phyloP scores from a whole-genome alignment of 495 filamentous ascomycete genomes.

The Trichoderma reesei region DNA sequence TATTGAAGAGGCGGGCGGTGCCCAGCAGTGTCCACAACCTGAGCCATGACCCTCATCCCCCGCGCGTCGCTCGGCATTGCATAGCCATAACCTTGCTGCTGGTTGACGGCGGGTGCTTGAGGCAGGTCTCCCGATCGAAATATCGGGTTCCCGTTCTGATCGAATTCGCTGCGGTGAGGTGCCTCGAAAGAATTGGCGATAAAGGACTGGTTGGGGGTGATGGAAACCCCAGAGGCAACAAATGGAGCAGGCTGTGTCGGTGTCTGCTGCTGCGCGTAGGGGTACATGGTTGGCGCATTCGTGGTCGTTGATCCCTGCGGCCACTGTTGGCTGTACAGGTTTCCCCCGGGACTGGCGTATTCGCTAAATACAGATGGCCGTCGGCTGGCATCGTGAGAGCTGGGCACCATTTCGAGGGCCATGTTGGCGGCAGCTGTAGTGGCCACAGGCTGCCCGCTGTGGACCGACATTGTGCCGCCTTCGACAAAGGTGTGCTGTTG shows the following conservation, averaged over 20 bases:
- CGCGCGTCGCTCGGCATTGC: neutral
- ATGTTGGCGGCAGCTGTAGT: neutral
- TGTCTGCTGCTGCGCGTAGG: neutral
- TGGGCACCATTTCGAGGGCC: conserved; percentile 24
- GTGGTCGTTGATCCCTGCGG: conserved; percentile 10
- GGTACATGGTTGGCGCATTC: neutral
- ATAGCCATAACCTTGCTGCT: neutral
- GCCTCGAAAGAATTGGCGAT: neutral
- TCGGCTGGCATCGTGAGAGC: conserved; percentile 24
- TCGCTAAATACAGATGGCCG: conserved; percentile 30
- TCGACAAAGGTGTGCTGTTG: conserved; percentile 28
- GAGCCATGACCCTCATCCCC: neutral
- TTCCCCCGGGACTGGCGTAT: conserved; percentile 22
- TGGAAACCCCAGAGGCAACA: neutral
- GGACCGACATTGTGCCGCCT: conserved; percentile 20
- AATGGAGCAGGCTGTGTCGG: neutral
- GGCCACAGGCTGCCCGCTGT: neutral
- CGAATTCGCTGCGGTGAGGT: neutral
- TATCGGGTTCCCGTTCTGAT: neutral
- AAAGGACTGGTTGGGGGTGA: neutral
- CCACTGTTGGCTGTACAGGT: conserved; percentile 22
- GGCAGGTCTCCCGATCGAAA: neutral
- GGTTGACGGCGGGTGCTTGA: neutral
- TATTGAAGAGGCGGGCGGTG: neutral
- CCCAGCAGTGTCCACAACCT: neutral